Percentiles rank a stretch among this genome's conserved stretches.
phyloP scores from a whole-genome alignment of 179 eudicot genomes.

The Sideroxylon spinosum region DNA sequence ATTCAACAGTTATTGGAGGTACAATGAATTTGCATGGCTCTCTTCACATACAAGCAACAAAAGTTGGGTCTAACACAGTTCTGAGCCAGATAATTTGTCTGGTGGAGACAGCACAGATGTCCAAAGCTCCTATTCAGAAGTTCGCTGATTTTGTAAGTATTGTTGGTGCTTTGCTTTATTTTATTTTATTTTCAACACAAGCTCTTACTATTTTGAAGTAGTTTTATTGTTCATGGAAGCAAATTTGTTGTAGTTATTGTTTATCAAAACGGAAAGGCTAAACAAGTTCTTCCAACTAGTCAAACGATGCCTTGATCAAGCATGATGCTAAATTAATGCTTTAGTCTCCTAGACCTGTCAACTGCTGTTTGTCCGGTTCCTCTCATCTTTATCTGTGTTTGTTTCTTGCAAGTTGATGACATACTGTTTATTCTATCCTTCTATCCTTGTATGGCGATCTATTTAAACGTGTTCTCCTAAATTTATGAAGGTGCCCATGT shows the following conservation, averaged over 20 bases:
- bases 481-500: no score
- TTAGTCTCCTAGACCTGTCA: not conserved
- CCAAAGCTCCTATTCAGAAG: slow-evolving; percentile 98
- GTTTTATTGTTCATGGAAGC: not conserved
- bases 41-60: slow-evolving; percentile 81
- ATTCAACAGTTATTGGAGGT: slow-evolving; percentile 77
- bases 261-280: not conserved
- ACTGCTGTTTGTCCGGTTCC: no score
- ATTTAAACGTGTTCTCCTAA: no score
- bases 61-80: slow-evolving; percentile 88
- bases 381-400: no score
- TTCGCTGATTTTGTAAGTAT: slow-evolving; percentile 81
- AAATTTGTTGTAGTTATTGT: not conserved
- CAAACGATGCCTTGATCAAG: no score
- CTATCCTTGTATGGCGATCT: no score
- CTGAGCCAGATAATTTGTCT: slow-evolving; percentile 89
- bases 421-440: not conserved
- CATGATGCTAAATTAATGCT: not conserved
- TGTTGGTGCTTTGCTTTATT: not conserved
- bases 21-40: slow-evolving; percentile 91
- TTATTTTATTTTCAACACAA: not conserved
- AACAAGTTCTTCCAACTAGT: not conserved
- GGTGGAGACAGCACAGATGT: slow-evolving; percentile 97
- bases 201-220: not conserved
- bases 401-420: no score